phyloP scores from a whole-genome alignment of 768 basidiomycete genomes.

The Podaxis sp. region DNA sequence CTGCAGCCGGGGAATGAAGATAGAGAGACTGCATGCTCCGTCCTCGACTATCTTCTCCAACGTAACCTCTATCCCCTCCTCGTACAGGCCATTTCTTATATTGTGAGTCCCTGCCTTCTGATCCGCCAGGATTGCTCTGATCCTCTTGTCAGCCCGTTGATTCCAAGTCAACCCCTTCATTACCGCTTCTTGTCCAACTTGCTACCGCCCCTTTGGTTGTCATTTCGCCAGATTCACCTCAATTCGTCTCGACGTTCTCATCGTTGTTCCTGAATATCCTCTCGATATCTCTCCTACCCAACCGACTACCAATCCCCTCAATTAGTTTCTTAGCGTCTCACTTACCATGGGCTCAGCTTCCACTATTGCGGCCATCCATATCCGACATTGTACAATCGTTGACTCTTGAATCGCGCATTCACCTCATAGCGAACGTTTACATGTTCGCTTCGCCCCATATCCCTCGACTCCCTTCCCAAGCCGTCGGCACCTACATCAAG shows the following conservation, averaged over 20 bases:
- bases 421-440: constrained; percentile 73
- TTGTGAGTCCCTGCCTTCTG: constrained; percentile 41
- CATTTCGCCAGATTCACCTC: constrained; percentile 22
- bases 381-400: constrained; percentile 29
- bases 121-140: background rate
- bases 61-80: constrained; percentile 48
- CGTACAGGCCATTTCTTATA: constrained; percentile 38
- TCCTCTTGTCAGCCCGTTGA: constrained; percentile 46
- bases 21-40: constrained; percentile 27
- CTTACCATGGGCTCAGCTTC: constrained; percentile 51
- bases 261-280: constrained; percentile 57
- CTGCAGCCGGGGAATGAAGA: constrained; percentile 29
- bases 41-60: constrained; percentile 46
- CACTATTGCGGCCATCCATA: constrained; percentile 24
- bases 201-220: constrained; percentile 39
- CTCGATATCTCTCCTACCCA: constrained; percentile 75
- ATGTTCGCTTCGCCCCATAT: constrained; percentile 68
- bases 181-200: constrained; percentile 51
- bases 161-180: constrained; percentile 51
- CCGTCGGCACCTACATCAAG: constrained; percentile 53
- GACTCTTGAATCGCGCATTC: constrained; percentile 38
- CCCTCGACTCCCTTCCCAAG: constrained; percentile 39
- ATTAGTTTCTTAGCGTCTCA: constrained; percentile 65
- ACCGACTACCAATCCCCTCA: constrained; percentile 61
- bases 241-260: constrained; percentile 34